A percentile compares a stretch with the other conserved stretches of the same genome.
Evolutionary conservation across 495 filamentous ascomycete species (phyloP).

Genomic region (Hypoxylon trugodes): DNA sequence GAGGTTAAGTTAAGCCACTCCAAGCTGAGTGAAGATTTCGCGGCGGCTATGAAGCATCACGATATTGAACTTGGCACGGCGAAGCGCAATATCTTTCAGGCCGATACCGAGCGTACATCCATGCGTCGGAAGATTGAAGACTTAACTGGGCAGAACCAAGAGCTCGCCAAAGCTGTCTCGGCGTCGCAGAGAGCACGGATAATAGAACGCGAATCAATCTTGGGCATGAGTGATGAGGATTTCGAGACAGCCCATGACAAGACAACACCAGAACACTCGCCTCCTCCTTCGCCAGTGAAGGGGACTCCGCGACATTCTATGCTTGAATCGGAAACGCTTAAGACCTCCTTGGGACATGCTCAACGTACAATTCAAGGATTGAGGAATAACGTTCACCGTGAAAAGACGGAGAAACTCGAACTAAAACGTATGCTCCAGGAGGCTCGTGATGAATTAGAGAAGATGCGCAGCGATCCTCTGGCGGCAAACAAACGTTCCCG

Average conservation of each 20-base stretch:
- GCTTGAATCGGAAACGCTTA: conserved; percentile 92
- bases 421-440: conserved; percentile 96
- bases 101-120: conserved; percentile 74
- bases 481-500: conserved; percentile 67
- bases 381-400: conserved; percentile 91
- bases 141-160: conserved; percentile 83
- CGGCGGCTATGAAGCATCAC: conserved; percentile 76
- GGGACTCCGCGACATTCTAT: conserved; percentile 87
- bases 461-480: conserved; percentile 67
- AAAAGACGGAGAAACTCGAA: conserved; percentile 98
- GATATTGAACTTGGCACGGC: conserved; percentile 85
- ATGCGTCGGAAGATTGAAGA: conserved; percentile 87
- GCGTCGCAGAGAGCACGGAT: conserved; percentile 71
- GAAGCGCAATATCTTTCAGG: conserved; percentile 74
- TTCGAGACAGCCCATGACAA: conserved; percentile 72
- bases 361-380: conserved; percentile 96
- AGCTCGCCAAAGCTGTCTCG: conserved; percentile 78
- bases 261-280: conserved; percentile 86
- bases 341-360: conserved; percentile 91
- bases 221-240: conserved; percentile 67
- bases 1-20: conserved; percentile 81
- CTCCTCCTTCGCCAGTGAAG: conserved; percentile 89
- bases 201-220: conserved; percentile 66
- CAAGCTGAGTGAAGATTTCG: conserved; percentile 82
- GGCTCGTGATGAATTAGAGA: conserved; percentile 90